phyloP scores from a whole-genome alignment of 345 rosid species.

The Capsella bursapastoris region DNA sequence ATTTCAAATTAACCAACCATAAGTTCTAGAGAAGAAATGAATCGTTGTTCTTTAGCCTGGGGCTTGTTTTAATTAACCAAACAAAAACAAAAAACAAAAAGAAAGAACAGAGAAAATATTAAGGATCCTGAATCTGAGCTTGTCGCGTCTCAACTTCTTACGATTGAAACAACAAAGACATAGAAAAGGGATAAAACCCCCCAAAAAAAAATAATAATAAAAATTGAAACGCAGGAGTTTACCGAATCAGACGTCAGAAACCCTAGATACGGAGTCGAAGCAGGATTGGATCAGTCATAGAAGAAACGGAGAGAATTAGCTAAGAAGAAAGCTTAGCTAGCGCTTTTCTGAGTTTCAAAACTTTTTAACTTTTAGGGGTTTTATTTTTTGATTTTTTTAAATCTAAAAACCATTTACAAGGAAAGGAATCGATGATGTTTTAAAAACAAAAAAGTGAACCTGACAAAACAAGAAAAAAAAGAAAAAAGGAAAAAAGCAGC shows the following conservation, averaged over 20 bases:
- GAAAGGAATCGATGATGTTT: constrained; percentile 13
- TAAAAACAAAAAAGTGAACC: neutral
- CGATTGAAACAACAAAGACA: constrained; percentile 1
- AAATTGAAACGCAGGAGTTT: constrained; percentile 23
- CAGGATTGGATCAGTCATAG: constrained; percentile 41
- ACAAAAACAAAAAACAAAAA: neutral
- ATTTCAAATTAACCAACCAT: neutral
- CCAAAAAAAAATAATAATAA: neutral
- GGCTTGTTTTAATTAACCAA: constrained; percentile 10
- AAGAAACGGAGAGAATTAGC: constrained; percentile 21
- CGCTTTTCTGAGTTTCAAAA: constrained; percentile 36
- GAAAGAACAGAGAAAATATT: neutral
- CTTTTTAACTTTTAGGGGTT: constrained; percentile 34
- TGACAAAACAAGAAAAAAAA: neutral
- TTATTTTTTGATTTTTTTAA: neutral
- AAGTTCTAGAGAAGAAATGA: neutral
- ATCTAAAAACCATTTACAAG: constrained; percentile 32
- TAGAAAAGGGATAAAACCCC: neutral
- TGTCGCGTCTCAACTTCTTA: neutral
- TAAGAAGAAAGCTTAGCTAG: constrained; percentile 6
- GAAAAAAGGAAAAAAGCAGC: neutral
- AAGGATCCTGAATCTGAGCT: constrained; percentile 42
- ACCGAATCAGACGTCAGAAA: constrained; percentile 31
- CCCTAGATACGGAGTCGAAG: constrained; percentile 35
- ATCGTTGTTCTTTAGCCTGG: neutral